Base-by-base conservation (phyloP, 2,329 filamentous ascomycete species). In the Tympanopsis confertula region DNA sequence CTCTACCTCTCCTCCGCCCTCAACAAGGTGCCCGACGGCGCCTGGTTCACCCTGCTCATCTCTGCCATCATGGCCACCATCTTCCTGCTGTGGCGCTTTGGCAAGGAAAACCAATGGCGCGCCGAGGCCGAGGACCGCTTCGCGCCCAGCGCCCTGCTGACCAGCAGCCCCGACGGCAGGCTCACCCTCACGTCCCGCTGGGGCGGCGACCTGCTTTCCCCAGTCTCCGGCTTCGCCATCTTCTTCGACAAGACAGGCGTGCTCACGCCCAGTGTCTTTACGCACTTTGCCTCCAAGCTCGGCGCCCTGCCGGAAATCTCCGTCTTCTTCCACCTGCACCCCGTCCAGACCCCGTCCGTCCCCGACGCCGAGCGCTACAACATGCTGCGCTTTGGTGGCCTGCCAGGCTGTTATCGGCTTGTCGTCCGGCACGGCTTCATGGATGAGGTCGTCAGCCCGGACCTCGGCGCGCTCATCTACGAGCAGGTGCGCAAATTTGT, bases 221-320 rank as follows among this genome's bases (percentile, higher is more conserved):
- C 30, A 10, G 7, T 10, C 10, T 12, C 10, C 15, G 83, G 66
- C 19, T 68, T 74, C 5, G 82, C 79, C 1, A 76, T 88, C 39
- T 87, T 85, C 61, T 86, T 88, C 52, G 83, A 88, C 58, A 87
- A 88, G 56, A 68, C 73, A 1, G 82, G 82, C 32, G 4, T 74
- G 72, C 0, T 39, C 48, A 20, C 47, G 49, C 81, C 79, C 2
- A 70, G 69, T 5, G 77, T 81, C 7, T 86, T 85, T 53, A 72
- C 75, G 3, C 78, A 87, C 38, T 87, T 86, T 50, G 63, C 85
- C 7, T 71, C 68, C 37, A 86, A 86, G 50, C 78, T 87, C 43
- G 71, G 72, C 35, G 73, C 77, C 0, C 63, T 71, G 4, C 80
- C 82, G 0, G 74, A 82, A 20, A 70, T 84, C 10, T 69, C 73